Evolutionary conservation across 192 early-diverging fungal species (phyloP), one percentile per base, ranked within the genome.

Genomic region (Umbelopsis ramanniana): DNA sequence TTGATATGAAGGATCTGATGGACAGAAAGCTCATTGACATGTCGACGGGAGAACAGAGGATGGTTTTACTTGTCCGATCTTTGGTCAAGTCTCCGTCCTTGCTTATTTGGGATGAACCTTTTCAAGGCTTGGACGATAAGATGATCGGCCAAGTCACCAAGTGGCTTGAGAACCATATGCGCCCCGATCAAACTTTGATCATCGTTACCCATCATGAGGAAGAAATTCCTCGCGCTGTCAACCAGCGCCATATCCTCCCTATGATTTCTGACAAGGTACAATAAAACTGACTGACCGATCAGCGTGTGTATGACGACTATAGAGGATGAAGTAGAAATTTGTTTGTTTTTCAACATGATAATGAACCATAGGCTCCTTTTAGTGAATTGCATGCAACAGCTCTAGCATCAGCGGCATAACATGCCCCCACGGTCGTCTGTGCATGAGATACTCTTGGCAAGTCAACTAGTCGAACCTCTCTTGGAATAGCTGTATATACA

Each of bases 61-160:
- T 88, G 48, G 82, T 84, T 10, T 69, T 88, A 6, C 69, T 88
- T 6, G 67, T 85, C 14, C 48, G 87, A 60, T 81, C 84, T 2
- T 47, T 88, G n/a, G 85, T 88, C 8, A 87, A 81, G 63, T 52
- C 35, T 52, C 82, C 81, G 6, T 37, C 50, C 33, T 69, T 88
- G 40, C 50, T 88, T 35, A 79, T 88, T 29, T 80, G 84, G 83
- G 87, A 88, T 75, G 87, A 88, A 69, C 85, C 85, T 22, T 88
- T 86, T 40, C 87, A 88, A 72, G 87, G 87, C 0, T 47, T 88
- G 24, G 87, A 88, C 71, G 75, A 81, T 14, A 70, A 63, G 8
- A 72, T 71, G 72, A 85, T 88, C 23, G 52, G 54, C 23, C 52
- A 52, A 17, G 72, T 79, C 9, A 82, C 84, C 21, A 38, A 17